Evolutionary conservation across 1,284 basidiomycete genomes (phyloP), one percentile per base, ranked within the genome.

Genomic region (Coriolopsis trogii): DNA sequence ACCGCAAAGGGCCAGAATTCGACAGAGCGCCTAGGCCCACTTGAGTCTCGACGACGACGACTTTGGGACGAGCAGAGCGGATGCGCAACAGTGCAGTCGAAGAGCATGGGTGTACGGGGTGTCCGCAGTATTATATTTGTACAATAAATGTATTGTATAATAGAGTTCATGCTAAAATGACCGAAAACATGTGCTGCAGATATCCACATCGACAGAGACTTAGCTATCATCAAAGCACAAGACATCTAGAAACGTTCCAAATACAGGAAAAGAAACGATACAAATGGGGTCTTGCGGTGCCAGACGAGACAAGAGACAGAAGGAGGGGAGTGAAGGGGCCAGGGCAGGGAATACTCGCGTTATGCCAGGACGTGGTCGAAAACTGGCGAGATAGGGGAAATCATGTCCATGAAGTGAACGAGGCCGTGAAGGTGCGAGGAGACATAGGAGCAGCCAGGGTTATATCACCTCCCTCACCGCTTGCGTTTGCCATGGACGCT

Each of bases 401-500:
- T 3, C 33, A 21, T 24, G 31, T 25, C 6, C 9, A 13, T 16
- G 47, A 23, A 26, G 31, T 29, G 25, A 15, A 7, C n/a, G 33
- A 34, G 33, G 26, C 9, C 18, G 10, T 9, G 36, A 16, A 26
- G 38, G 18, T n/a, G n/a, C n/a, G 20, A 31, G 24, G 10, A 24
- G 21, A 21, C 6, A 15, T 18, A 30, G 4, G 13, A n/a, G 21
- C 23, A 15, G 7, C 25, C 31, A 6, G 25, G 20, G 13, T 15
- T 26, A 9, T 7, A 23, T 16, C n/a, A n/a, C 9, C 33, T 31
- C 13, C 30, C 34, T 62, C 50, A 66, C 57, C 66, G 66, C 63
- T 68, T 70, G 53, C 69, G 66, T 58, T 71, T 71, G 44, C 63
- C 64, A 44, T 67, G 64, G 28, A 55, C 39, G 16, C 62, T 57